Evolutionary conservation across 176 grass and related monocot genomes (phyloP).

Genomic region (Hyparrhenia diplandra): DNA sequence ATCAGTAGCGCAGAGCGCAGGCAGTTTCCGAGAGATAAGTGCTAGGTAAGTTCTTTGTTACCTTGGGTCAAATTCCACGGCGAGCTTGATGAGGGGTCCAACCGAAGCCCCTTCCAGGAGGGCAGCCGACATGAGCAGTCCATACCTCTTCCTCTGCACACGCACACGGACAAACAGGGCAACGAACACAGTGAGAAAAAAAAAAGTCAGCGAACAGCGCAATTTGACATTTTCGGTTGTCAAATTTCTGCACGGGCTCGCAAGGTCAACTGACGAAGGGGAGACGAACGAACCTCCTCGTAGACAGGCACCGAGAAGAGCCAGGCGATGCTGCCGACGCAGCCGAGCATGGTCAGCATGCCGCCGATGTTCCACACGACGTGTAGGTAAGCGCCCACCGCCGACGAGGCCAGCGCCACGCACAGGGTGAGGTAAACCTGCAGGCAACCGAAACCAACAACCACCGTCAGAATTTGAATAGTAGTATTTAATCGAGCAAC

Average conservation of each 20-base stretch:
- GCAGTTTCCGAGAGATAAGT: not conserved
- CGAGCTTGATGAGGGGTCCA: constrained; percentile 68
- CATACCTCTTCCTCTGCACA: constrained; percentile 87
- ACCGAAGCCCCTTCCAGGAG: constrained; percentile 78
- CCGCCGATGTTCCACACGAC: constrained; percentile 80
- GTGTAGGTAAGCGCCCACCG: constrained; percentile 89
- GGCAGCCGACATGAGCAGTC: constrained; percentile 57
- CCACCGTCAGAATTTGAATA: not conserved
- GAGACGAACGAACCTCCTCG: constrained; percentile 56
- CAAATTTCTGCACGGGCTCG: not conserved
- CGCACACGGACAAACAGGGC: not conserved
- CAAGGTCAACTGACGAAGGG: constrained; percentile 6
- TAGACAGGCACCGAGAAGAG: constrained; percentile 52
- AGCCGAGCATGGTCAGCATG: constrained; percentile 68
- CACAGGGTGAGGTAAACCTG: constrained; percentile 97
- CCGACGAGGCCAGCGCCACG: constrained; percentile 67
- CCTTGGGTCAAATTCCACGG: constrained; percentile 82
- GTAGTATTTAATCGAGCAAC: not conserved
- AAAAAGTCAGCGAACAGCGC: constrained; percentile 21
- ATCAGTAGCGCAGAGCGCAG: not conserved
- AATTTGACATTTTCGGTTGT: constrained; percentile 19
- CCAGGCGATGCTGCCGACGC: constrained; percentile 59
- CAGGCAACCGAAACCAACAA: not conserved
- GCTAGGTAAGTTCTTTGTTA: constrained; percentile 26
- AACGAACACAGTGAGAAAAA: not conserved